phyloP scores from a whole-genome alignment of 208 protist genomes.

The Trypanosoma platydactyli region DNA sequence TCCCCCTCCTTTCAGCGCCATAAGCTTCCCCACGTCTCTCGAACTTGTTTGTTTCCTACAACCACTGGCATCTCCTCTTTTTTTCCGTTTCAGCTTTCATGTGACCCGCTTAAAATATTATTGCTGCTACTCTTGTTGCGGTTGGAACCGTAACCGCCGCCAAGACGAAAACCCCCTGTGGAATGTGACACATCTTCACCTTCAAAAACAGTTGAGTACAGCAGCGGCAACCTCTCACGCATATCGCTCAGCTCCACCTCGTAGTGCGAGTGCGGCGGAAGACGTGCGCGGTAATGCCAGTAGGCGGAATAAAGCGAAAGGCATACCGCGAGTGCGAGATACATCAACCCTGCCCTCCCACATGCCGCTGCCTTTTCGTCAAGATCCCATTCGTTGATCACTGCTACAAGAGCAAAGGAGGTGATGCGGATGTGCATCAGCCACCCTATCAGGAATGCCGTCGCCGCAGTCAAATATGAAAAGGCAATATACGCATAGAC shows the following conservation, averaged over 20 bases:
- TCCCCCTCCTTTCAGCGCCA: too few species aligned
- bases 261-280: constrained; percentile 10
- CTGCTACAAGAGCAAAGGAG: constrained; percentile 61
- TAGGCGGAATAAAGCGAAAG: constrained; percentile 29
- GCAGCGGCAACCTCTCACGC: constrained; percentile 21
- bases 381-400: constrained; percentile 55
- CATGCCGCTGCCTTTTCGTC: constrained; percentile 63
- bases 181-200: neutral
- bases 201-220: constrained; percentile 15
- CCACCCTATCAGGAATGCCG: constrained; percentile 74
- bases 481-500: constrained; percentile 68
- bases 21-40: too few species aligned
- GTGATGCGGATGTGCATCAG: constrained; percentile 65
- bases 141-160: constrained; percentile 7
- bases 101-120: neutral
- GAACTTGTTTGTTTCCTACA: neutral
- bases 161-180: neutral
- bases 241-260: constrained; percentile 17
- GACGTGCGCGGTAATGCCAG: neutral
- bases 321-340: constrained; percentile 51
- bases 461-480: constrained; percentile 68
- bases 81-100: too few species aligned
- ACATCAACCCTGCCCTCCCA: constrained; percentile 62
- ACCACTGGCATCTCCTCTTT: too few species aligned
- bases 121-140: neutral